phyloP scores from a whole-genome alignment of 768 basidiomycete species.

The Boletellus ananiceps region DNA sequence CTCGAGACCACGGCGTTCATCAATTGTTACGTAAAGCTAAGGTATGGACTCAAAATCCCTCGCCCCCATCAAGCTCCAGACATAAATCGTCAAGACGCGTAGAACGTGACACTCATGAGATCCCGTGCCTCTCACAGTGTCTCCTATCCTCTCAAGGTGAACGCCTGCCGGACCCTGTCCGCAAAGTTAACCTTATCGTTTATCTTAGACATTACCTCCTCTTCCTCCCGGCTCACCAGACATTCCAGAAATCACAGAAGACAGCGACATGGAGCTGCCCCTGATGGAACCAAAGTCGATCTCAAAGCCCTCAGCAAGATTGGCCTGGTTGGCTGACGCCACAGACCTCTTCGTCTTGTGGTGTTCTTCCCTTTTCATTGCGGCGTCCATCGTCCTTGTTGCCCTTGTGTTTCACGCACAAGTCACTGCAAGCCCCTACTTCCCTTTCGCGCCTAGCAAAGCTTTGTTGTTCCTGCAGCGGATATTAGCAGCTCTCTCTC shows the following conservation, averaged over 20 bases:
- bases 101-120: no score
- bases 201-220: neutral
- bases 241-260: neutral
- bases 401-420: constrained; percentile 6
- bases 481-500: constrained; percentile 6
- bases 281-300: neutral
- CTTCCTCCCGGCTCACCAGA: neutral
- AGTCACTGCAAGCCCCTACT: neutral
- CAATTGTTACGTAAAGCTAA: no score
- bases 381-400: constrained; percentile 5
- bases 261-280: neutral
- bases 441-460: neutral
- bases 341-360: constrained; percentile 4
- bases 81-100: neutral
- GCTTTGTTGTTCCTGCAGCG: constrained; percentile 3
- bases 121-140: no score
- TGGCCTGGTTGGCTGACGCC: constrained; percentile 1
- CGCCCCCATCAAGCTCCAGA: neutral
- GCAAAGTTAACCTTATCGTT: neutral
- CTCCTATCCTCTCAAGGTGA: constrained; percentile 1
- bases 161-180: neutral
- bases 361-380: constrained; percentile 1
- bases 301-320: neutral
- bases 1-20: no score
- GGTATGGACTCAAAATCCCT: neutral